Evolutionary conservation across 805 yeast species (phyloP).

Genomic region (Barnettozyma salicaria): DNA sequence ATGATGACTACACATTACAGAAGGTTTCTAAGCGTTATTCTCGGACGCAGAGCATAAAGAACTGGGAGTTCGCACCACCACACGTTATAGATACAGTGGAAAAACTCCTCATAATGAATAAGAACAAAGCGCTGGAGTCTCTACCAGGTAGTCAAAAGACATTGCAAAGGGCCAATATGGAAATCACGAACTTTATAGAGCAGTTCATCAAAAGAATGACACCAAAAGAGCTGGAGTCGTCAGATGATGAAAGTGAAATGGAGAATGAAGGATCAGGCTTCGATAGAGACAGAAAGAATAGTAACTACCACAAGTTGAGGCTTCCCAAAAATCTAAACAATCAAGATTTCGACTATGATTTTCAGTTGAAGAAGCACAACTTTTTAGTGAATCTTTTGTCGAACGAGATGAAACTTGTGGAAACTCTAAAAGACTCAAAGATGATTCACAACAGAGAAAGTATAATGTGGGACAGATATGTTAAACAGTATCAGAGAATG

Average conservation of each 20-base stretch:
- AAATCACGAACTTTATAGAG: constrained; percentile 10
- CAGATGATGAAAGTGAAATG: background rate
- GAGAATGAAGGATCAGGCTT: too few species aligned
- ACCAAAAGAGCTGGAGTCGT: background rate
- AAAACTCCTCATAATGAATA: constrained; percentile 15
- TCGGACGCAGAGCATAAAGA: constrained; percentile 5
- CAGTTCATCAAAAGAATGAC: constrained; percentile 10
- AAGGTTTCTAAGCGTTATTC: constrained; percentile 19
- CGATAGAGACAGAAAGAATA: too few species aligned
- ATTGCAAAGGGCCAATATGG: constrained; percentile 5
- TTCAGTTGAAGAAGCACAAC: constrained; percentile 16
- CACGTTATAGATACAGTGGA: constrained; percentile 10
- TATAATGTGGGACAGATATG: constrained; percentile 10
- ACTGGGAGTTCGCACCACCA: constrained; percentile 16
- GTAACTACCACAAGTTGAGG: constrained; percentile 3
- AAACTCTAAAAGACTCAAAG: constrained; percentile 12
- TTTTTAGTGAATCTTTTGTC: constrained; percentile 16
- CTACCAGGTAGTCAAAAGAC: constrained; percentile 5
- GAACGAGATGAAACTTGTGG: constrained; percentile 18
- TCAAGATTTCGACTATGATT: constrained; percentile 19
- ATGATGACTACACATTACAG: constrained; percentile 14
- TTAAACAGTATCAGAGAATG: constrained; percentile 11
- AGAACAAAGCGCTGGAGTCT: constrained; percentile 13
- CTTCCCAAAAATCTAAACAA: constrained; percentile 15
- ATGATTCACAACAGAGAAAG: constrained; percentile 10